A percentile compares a stretch with the other conserved stretches of the same genome.
Conservation (phyloP, 768 basidiomycete genomes). For the Paxillus ammoniavirescens region DNA sequence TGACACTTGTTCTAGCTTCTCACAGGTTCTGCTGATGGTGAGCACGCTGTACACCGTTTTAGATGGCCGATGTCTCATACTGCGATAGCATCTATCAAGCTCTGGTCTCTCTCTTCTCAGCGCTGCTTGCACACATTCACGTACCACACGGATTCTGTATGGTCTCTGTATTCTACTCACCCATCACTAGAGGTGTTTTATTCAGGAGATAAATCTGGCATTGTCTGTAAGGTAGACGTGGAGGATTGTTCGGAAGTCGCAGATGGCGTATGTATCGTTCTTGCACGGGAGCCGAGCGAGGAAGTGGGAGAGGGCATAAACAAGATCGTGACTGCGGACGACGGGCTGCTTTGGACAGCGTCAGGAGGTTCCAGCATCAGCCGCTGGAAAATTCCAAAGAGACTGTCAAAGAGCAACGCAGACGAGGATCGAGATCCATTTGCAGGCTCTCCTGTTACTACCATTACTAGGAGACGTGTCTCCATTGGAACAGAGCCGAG, state of each 20-base stretch:
- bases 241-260: conserved; percentile 77
- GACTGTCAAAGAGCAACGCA: conserved; percentile 25
- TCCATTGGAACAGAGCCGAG: conserved; percentile 17
- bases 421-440: conserved; percentile 13
- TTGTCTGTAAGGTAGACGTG: conserved; percentile 88
- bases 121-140: conserved; percentile 95
- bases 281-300: conserved; percentile 67
- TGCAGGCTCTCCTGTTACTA: conserved; percentile 9
- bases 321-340: conserved; percentile 79
- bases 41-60: conserved; percentile 6
- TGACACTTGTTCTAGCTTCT: conserved; percentile 50
- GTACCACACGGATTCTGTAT: conserved; percentile 91
- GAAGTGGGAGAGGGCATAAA: conserved; percentile 65
- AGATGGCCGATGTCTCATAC: conserved; percentile 12
- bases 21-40: conserved; percentile 78
- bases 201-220: conserved; percentile 90
- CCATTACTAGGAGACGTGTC: conserved; percentile 5
- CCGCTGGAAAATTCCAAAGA: conserved; percentile 72
- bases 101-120: conserved; percentile 91
- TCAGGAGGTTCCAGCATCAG: conserved; percentile 78
- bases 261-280: conserved; percentile 85
- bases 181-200: conserved; percentile 88
- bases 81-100: conserved; percentile 71
- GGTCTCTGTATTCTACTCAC: conserved; percentile 88
- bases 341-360: conserved; percentile 87